Base-by-base conservation (phyloP, 2,329 filamentous ascomycete species). In the Pseudofabraea citricarpa region DNA sequence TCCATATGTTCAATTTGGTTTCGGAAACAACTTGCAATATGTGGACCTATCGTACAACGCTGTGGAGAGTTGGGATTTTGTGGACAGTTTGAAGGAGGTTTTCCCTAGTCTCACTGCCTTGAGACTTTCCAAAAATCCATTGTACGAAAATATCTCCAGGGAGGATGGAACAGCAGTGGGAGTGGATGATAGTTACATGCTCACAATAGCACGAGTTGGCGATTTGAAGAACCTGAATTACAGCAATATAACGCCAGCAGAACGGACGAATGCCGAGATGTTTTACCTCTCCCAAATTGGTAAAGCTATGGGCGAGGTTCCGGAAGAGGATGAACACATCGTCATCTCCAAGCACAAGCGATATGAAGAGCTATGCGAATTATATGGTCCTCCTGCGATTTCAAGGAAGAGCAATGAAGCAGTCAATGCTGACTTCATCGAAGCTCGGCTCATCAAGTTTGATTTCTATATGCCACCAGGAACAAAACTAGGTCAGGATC, bases 241-340 rank as follows among this genome's bases (percentile, higher is more conserved):
- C 61, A 82, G 81, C 49, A 68, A 70, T 13, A 82, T 97, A 53
- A 82, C 81, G 0, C 55, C 71, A 1, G 79, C 83, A 32, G 90
- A 97, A 61, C 81, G 91, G 15, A 74, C 80, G 42, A 93, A 97
- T 57, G 90, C 90, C 4, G 93, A 97, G 56, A 83, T 91, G 57
- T 98, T 95, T 63, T 98, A 98, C 62, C 78, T 97, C 9, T 87
- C 84, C 1, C 78, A 86, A 42, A 93, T 96, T 45, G 86, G 78
- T 9, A 82, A 81, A 49, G 87, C 93, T 59, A 70, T 96, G 29
- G 75, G 81, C 1, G 68, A 73, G 3, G 75, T 79, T 0, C 68
- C 79, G 0, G 72, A 78, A 44, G 64, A 63, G 3, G 64, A 70
- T 2, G 75, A 83, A 51, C 65, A 64, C 1, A 66, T 68, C 1